Conservation (phyloP, 768 basidiomycete genomes). For the Pholiota microspora region DNA sequence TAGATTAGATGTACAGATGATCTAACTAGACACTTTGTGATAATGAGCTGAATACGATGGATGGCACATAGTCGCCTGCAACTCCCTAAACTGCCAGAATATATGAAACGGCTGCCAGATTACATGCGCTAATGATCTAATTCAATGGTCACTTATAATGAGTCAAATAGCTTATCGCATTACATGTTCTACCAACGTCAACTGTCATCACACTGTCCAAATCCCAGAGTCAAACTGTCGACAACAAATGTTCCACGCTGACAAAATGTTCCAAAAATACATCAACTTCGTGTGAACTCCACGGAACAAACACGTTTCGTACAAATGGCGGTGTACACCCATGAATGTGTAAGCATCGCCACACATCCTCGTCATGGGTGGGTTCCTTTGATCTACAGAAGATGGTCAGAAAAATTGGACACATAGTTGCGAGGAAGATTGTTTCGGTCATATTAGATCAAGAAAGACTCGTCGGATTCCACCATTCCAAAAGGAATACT, state of each 20-base stretch:
- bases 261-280: not conserved
- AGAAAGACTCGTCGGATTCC: conserved; percentile 66
- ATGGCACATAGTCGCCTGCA: not conserved
- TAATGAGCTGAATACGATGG: not conserved
- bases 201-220: not conserved
- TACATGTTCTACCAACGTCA: not conserved
- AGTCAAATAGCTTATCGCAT: not conserved
- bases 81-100: not conserved
- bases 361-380: not conserved
- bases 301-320: not conserved
- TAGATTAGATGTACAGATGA: no score
- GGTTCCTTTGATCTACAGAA: no score
- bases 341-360: no score
- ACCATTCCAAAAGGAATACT: conserved; percentile 28
- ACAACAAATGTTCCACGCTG: not conserved
- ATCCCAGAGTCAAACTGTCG: not conserved
- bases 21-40: not conserved
- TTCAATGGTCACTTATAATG: not conserved
- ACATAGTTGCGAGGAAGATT: not conserved
- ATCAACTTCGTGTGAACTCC: not conserved
- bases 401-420: not conserved
- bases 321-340: not conserved
- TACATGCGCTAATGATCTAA: not conserved
- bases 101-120: not conserved
- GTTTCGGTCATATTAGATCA: conserved; percentile 95